A percentile compares a stretch with the other conserved stretches of the same genome.
These are phyloP conservation scores for Brassica rapa DNA, from an alignment of 345 rosid species.

Conservation along the genomic window DNA sequence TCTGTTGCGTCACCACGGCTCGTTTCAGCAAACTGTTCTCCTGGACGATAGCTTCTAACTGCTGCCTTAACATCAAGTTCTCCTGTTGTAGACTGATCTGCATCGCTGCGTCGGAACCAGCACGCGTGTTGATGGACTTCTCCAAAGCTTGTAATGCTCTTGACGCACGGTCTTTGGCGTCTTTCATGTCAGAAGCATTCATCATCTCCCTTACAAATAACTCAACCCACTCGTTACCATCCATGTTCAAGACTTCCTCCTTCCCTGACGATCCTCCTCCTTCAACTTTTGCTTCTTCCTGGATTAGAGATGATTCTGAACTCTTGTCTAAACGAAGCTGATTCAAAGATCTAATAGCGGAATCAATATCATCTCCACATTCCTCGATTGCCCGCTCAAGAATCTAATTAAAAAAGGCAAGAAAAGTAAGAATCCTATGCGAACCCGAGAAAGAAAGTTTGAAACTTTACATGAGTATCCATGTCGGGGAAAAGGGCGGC, in stretches of 20 bases:
- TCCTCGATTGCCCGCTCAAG: conserved; percentile 73
- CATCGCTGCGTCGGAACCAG: conserved; percentile 53
- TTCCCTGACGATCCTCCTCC: not conserved
- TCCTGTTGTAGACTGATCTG: conserved; percentile 59
- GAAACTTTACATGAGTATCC: conserved; percentile 61
- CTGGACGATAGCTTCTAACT: conserved; percentile 65
- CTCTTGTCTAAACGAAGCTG: conserved; percentile 64
- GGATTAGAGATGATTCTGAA: too few relatives aligned
- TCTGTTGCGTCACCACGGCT: conserved; percentile 80
- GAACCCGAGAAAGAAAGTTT: not conserved
- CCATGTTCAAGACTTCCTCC: conserved; percentile 46
- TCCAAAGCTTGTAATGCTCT: conserved; percentile 75
- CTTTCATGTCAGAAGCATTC: conserved; percentile 70
- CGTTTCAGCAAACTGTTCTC: conserved; percentile 76
- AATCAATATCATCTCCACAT: conserved; percentile 88
- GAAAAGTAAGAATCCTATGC: not conserved
- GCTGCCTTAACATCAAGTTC: conserved; percentile 66
- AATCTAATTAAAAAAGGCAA: conserved; percentile 44
- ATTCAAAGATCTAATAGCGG: conserved; percentile 76
- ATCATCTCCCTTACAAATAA: conserved; percentile 75
- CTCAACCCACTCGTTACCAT: conserved; percentile 82
- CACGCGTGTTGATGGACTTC: conserved; percentile 68
- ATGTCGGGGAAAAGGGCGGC: conserved; percentile 66
- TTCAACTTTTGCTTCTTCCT: conserved; percentile 28
- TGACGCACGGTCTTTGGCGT: conserved; percentile 82